Evolutionary conservation across 495 filamentous ascomycete species (phyloP).

Genomic region (Hypomontagnella submonticulosa): DNA sequence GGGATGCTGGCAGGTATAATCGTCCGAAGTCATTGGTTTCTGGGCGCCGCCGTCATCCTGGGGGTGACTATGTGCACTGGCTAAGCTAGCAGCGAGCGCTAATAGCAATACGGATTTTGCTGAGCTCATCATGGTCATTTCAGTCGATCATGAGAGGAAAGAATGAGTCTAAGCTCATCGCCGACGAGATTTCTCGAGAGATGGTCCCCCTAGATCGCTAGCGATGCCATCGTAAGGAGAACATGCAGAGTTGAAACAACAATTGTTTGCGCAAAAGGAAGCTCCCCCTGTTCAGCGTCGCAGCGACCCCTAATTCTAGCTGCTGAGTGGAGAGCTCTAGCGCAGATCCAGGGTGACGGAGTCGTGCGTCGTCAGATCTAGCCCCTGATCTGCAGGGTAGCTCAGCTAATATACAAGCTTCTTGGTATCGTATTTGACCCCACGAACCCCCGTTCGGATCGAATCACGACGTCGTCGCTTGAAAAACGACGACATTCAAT

Average conservation of each 20-base stretch:
- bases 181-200: slow-evolving; percentile 3
- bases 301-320: slow-evolving; percentile 16
- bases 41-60: slow-evolving; percentile 26
- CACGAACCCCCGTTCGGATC: slow-evolving; percentile 22
- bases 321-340: slow-evolving; percentile 34
- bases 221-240: slow-evolving; percentile 24
- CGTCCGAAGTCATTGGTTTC: slow-evolving; percentile 35
- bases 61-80: slow-evolving; percentile 34
- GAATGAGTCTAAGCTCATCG: slow-evolving; percentile 1
- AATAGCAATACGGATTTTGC: slow-evolving; percentile 38
- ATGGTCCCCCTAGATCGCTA: background rate
- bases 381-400: slow-evolving; percentile 46
- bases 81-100: slow-evolving; percentile 30
- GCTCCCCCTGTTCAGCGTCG: slow-evolving; percentile 42
- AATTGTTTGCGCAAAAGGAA: slow-evolving; percentile 35
- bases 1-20: slow-evolving; percentile 53
- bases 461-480: slow-evolving; percentile 1
- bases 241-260: slow-evolving; percentile 46
- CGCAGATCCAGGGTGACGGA: slow-evolving; percentile 34
- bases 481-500: background rate
- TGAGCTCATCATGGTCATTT: slow-evolving; percentile 30
- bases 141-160: background rate
- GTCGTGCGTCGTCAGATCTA: slow-evolving; percentile 40
- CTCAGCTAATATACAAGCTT: slow-evolving; percentile 6
- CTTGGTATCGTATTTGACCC: slow-evolving; percentile 36